phyloP scores from a whole-genome alignment of 306 rosid genomes.

The Amphicarpaea edgeworthii region DNA sequence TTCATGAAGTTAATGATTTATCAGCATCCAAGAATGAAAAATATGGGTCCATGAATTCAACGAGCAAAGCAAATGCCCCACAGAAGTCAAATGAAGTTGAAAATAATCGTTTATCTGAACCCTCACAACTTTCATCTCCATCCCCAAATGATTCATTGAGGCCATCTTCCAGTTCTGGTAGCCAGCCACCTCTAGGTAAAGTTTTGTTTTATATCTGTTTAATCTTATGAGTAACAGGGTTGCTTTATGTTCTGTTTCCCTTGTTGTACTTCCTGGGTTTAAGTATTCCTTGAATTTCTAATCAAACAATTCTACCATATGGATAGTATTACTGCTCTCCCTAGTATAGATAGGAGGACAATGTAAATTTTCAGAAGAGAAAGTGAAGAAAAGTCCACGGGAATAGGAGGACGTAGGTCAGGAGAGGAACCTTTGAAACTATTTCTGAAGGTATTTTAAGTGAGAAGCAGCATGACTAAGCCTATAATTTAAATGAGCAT shows the following conservation, averaged over 20 bases:
- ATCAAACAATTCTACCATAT: conserved; percentile 12
- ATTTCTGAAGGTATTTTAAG: conserved; percentile 19
- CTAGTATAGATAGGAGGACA: not conserved
- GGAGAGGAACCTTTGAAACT: conserved; percentile 29
- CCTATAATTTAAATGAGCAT: conserved; percentile 21
- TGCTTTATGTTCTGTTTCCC: conserved; percentile 26
- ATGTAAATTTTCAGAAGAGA: conserved; percentile 14
- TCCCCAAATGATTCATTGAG: conserved; percentile 49
- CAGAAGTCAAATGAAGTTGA: conserved; percentile 52
- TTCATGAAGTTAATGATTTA: conserved; percentile 44
- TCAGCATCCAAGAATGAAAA: conserved; percentile 55
- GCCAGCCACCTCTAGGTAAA: conserved; percentile 51
- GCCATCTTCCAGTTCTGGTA: conserved; percentile 50
- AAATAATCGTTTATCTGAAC: conserved; percentile 42
- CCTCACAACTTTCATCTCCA: conserved; percentile 41
- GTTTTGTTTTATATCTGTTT: conserved; percentile 27
- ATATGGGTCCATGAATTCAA: conserved; percentile 43
- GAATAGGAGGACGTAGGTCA: conserved; percentile 16
- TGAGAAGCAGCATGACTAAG: conserved; percentile 26
- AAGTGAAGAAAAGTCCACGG: conserved; percentile 4
- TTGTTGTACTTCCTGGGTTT: conserved; percentile 5
- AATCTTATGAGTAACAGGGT: conserved; percentile 32
- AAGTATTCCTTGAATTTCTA: conserved; percentile 14
- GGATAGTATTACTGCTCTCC: not conserved
- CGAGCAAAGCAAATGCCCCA: conserved; percentile 28